These are phyloP conservation scores for Epichloe uncinata DNA, from an alignment of 2,329 filamentous ascomycete species.

Conservation along the genomic window DNA sequence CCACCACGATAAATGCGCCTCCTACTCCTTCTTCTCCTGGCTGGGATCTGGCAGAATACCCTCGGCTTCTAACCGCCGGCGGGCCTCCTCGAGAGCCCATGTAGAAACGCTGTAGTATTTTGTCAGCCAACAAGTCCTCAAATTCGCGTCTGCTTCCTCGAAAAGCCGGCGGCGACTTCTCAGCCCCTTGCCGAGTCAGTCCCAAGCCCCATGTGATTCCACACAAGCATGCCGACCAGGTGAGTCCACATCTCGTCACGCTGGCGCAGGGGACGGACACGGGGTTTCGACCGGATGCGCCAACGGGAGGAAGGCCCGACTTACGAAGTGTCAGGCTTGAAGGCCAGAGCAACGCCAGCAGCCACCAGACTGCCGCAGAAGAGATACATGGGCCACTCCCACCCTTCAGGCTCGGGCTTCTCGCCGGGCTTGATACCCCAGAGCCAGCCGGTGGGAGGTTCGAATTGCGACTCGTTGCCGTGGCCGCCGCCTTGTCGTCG, in stretches of 20 bases:
- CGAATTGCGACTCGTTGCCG: conserved; percentile 62
- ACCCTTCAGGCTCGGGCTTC: conserved; percentile 92
- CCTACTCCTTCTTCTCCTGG: conserved; percentile 39
- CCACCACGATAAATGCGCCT: not conserved
- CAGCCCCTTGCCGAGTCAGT: not conserved
- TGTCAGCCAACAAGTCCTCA: not conserved
- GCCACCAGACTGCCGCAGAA: conserved; percentile 68
- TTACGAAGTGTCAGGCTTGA: conserved; percentile 98
- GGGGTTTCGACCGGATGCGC: not conserved
- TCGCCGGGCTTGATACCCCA: conserved; percentile 90
- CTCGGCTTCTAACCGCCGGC: conserved; percentile 88
- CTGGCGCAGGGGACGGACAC: not conserved
- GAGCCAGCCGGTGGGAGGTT: conserved; percentile 82
- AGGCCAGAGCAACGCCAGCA: conserved; percentile 71
- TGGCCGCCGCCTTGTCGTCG: conserved; percentile 27
- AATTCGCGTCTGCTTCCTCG: not conserved
- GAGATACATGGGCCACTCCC: conserved; percentile 78
- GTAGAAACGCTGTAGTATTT: conserved; percentile 70
- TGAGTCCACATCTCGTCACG: too few relatives aligned
- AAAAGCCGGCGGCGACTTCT: not conserved
- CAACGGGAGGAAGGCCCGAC: conserved; percentile 26
- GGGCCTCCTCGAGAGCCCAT: conserved; percentile 94
- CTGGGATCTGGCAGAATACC: conserved; percentile 70
- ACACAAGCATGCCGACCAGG: too few relatives aligned
- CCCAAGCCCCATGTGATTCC: too few relatives aligned